Evolutionary conservation across 768 basidiomycete species (phyloP).

Genomic region (Pilatotrama ljubarskyi): DNA sequence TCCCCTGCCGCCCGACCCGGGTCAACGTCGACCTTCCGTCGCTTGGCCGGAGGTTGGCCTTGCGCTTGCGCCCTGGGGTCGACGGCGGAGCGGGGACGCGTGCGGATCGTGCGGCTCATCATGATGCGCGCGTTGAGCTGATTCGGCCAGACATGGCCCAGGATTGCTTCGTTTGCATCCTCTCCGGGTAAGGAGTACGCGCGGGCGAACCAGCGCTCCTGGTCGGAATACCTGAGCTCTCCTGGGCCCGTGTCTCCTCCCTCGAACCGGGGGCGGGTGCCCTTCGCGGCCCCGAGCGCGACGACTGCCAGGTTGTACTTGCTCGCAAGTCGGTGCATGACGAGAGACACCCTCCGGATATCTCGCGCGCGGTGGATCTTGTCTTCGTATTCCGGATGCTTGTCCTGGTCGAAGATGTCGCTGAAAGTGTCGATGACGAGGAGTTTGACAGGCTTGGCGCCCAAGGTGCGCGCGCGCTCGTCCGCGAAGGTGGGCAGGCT

Average conservation of each 20-base stretch:
- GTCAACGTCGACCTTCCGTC: conserved; percentile 26
- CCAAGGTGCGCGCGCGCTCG: conserved; percentile 30
- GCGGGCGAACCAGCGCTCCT: conserved; percentile 75
- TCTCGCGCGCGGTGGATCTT: conserved; percentile 74
- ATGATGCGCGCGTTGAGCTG: conserved; percentile 85
- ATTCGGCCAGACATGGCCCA: conserved; percentile 94
- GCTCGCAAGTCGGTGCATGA: conserved; percentile 71
- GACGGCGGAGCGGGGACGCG: conserved; percentile 50
- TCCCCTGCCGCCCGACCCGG: not conserved
- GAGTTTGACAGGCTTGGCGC: conserved; percentile 64
- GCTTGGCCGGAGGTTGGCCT: conserved; percentile 32
- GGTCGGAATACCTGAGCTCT: conserved; percentile 64
- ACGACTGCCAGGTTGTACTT: conserved; percentile 69
- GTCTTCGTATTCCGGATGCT: conserved; percentile 57
- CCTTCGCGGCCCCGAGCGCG: conserved; percentile 72
- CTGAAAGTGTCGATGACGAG: conserved; percentile 87
- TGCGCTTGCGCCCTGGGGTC: not conserved
- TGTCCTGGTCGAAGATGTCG: conserved; percentile 73
- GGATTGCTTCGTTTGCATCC: conserved; percentile 70
- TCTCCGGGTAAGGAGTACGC: conserved; percentile 59
- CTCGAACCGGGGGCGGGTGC: conserved; percentile 16
- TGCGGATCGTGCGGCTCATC: conserved; percentile 73
- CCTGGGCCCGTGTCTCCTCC: conserved; percentile 28
- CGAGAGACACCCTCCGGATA: conserved; percentile 63
- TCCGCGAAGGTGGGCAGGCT: conserved; percentile 55